These are phyloP conservation scores for Colletotrichum musicola DNA, from an alignment of 2,329 filamentous ascomycete species.

Conservation along the genomic window DNA sequence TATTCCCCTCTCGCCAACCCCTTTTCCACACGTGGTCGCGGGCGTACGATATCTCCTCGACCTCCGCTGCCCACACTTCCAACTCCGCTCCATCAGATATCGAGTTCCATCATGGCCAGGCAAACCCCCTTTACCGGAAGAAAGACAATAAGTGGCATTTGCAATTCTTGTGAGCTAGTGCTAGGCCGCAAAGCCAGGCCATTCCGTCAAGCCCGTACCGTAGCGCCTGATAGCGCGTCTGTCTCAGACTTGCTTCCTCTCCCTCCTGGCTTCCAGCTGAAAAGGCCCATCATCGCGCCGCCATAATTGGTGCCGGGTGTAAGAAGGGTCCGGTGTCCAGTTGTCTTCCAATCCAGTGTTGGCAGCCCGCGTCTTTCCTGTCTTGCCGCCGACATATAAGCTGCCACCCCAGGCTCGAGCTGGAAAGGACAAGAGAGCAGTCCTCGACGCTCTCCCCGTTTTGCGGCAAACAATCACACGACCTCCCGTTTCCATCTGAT, in stretches of 20 bases:
- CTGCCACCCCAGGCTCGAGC: no score
- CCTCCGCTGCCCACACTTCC: no score
- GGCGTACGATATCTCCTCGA: no score
- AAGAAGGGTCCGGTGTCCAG: constrained; percentile 16
- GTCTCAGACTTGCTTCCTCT: constrained; percentile 1
- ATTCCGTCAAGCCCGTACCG: constrained; percentile 15
- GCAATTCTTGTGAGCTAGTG: constrained; percentile 1
- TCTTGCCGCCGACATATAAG: background rate
- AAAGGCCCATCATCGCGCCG: constrained; percentile 5
- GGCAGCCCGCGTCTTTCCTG: background rate
- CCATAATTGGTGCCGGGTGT: background rate
- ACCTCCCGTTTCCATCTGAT: no score
- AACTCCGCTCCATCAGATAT: background rate
- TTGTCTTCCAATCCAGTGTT: background rate
- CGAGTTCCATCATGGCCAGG: background rate
- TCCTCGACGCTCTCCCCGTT: no score
- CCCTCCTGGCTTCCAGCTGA: no score
- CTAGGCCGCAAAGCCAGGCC: constrained; percentile 14
- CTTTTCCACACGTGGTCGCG: constrained; percentile 5
- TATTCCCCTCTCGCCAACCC: background rate
- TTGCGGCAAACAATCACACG: no score
- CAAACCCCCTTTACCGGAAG: background rate
- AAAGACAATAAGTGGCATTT: background rate
- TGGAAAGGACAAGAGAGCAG: no score
- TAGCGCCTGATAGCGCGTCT: constrained; percentile 13